phyloP scores from a whole-genome alignment of 768 basidiomycete genomes.

The Termitomyces sp. region DNA sequence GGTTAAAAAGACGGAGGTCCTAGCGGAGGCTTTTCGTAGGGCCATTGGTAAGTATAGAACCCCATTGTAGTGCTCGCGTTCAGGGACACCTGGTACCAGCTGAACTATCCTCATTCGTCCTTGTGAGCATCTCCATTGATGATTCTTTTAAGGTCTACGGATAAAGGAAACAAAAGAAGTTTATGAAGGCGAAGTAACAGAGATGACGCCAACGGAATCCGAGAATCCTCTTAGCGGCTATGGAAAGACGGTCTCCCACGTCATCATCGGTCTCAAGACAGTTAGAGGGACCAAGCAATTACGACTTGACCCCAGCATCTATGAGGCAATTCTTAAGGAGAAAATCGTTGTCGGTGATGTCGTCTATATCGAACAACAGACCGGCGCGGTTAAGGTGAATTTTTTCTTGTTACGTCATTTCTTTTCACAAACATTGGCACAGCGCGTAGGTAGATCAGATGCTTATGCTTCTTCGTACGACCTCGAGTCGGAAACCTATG shows the following conservation, averaged over 20 bases:
- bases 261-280: conserved; percentile 93
- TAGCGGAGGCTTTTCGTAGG: conserved; percentile 90
- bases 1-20: conserved; percentile 98
- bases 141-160: conserved; percentile 63
- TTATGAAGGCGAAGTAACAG: conserved; percentile 97
- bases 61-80: not conserved
- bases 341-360: conserved; percentile 96
- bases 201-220: conserved; percentile 91
- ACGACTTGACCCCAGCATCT: conserved; percentile 89
- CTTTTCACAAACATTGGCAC: conserved; percentile 3
- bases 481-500: conserved; percentile 97
- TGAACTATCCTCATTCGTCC: not conserved
- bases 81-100: not conserved
- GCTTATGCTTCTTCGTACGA: conserved; percentile 98
- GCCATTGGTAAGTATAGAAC: conserved; percentile 77
- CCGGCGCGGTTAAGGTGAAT: conserved; percentile 87
- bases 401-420: conserved; percentile 3
- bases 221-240: conserved; percentile 98
- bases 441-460: conserved; percentile 96
- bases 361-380: conserved; percentile 90
- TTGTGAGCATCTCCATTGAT: not conserved
- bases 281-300: conserved; percentile 92
- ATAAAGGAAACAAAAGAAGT: conserved; percentile 99
- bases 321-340: conserved; percentile 96
- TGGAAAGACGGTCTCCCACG: conserved; percentile 98